Evolutionary conservation across 805 yeast species (phyloP).

Genomic region (Wickerhamomyces queroliae): DNA sequence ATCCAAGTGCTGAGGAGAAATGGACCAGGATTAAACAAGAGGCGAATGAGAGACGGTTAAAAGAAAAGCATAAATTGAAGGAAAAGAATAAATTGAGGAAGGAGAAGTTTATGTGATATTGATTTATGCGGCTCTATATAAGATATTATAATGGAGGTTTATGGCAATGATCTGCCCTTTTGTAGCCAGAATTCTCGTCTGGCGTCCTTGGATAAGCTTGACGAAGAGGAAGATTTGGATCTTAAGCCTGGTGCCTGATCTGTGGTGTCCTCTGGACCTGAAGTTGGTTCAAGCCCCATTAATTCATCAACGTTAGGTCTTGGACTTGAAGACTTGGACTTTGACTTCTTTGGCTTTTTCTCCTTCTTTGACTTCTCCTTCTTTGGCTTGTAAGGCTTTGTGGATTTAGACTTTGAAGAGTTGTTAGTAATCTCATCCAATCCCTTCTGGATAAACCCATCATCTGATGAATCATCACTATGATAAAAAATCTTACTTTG

Average conservation of each 20-base stretch:
- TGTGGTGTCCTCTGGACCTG: conserved; percentile 15
- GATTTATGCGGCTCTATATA: conserved; percentile 8
- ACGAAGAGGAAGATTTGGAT: conserved; percentile 5
- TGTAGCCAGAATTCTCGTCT: conserved; percentile 32
- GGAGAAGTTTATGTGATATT: conserved; percentile 1
- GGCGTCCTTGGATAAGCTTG: conserved; percentile 14
- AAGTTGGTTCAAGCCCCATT: conserved; percentile 23
- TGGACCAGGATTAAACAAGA: conserved; percentile 38
- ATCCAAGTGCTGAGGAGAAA: conserved; percentile 37
- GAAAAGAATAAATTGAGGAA: conserved; percentile 32
- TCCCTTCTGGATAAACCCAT: not conserved
- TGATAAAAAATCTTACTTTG: not conserved
- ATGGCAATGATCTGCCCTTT: conserved; percentile 24
- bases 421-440: not conserved
- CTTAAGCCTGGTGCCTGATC: conserved; percentile 3
- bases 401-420: not conserved
- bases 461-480: not conserved
- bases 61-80: conserved; percentile 29
- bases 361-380: too few species aligned
- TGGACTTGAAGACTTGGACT: not conserved
- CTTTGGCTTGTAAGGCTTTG: not conserved
- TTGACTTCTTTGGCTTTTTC: too few species aligned
- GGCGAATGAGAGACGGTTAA: conserved; percentile 30
- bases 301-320: conserved; percentile 12
- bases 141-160: not conserved